phyloP scores from a whole-genome alignment of 345 rosid species.

The Raphanus sativus region DNA sequence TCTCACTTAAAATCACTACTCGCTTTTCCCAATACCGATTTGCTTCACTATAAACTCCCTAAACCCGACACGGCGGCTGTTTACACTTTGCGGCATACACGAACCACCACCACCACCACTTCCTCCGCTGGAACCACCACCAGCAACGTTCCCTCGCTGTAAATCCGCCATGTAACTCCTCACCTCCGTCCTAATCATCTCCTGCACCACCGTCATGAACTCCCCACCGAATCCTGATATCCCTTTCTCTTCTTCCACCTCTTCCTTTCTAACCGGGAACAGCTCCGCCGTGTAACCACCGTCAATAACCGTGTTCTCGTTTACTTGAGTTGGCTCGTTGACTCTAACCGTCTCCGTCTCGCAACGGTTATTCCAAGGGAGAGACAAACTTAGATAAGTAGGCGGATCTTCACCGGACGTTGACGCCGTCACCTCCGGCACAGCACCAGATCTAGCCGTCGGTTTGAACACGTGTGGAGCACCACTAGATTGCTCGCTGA shows the following conservation, averaged over 20 bases:
- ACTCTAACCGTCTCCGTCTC: conserved; percentile 42
- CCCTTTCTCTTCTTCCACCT: conserved; percentile 35
- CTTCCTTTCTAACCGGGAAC: conserved; percentile 34
- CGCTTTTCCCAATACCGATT: conserved; percentile 57
- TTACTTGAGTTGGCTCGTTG: conserved; percentile 38
- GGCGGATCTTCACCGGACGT: conserved; percentile 51
- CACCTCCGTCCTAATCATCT: conserved; percentile 85
- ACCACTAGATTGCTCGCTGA: conserved; percentile 61
- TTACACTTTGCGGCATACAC: conserved; percentile 53
- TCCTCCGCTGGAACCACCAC: conserved; percentile 36
- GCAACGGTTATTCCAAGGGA: conserved; percentile 46
- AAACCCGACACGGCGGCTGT: conserved; percentile 55
- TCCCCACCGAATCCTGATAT: conserved; percentile 62
- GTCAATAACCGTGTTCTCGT: conserved; percentile 1
- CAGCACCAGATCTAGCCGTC: conserved; percentile 46
- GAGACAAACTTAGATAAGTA: conserved; percentile 63
- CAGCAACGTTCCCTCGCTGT: conserved; percentile 44
- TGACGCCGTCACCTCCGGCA: conserved; percentile 45
- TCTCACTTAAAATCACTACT: conserved; percentile 30
- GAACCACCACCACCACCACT: conserved; percentile 30
- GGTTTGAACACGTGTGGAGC: conserved; percentile 47
- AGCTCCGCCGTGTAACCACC: conserved; percentile 36
- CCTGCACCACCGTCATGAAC: conserved; percentile 79
- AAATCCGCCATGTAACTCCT: conserved; percentile 68
- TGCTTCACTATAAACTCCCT: conserved; percentile 60